These are phyloP conservation scores for Alternaria panax DNA, from an alignment of 2,329 filamentous ascomycete genomes.

Conservation along the genomic window DNA sequence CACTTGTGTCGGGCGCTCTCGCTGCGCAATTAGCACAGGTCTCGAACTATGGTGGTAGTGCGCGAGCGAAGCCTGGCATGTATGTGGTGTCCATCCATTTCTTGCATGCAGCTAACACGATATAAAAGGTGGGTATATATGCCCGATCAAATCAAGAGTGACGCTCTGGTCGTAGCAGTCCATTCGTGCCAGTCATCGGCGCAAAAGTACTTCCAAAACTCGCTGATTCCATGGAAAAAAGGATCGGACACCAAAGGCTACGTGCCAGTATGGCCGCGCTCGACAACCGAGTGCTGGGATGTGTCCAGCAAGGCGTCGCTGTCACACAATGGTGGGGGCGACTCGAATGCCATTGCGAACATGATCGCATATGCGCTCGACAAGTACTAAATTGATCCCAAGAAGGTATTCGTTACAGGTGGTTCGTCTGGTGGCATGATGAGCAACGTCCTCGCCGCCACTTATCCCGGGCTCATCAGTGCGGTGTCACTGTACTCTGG, in stretches of 20 bases:
- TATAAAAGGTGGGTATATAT: conserved; percentile 38
- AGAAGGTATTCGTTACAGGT: conserved; percentile 63
- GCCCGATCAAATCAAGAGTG: conserved; percentile 34
- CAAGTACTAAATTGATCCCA: conserved; percentile 61
- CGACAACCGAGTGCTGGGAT: conserved; percentile 62
- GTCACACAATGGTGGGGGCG: conserved; percentile 64
- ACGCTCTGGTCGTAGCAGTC: conserved; percentile 41
- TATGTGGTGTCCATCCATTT: conserved; percentile 11
- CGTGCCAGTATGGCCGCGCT: conserved; percentile 41
- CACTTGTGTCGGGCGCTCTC: conserved; percentile 19
- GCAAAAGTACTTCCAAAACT: conserved; percentile 40
- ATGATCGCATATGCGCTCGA: conserved; percentile 66
- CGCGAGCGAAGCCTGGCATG: conserved; percentile 39
- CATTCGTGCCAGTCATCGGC: conserved; percentile 43
- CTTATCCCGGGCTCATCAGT: conserved; percentile 62
- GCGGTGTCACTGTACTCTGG: conserved; percentile 61
- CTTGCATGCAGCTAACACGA: neutral
- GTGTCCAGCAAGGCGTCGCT: conserved; percentile 63
- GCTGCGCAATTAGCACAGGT: conserved; percentile 40
- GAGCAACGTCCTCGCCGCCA: conserved; percentile 57
- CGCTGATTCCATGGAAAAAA: conserved; percentile 41
- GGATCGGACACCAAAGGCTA: conserved; percentile 42
- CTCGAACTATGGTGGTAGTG: conserved; percentile 35
- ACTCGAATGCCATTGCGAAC: conserved; percentile 64
- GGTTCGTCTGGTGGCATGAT: conserved; percentile 56